phyloP scores from a whole-genome alignment of 805 yeast species.

The Metschnikowia noctiluminum region DNA sequence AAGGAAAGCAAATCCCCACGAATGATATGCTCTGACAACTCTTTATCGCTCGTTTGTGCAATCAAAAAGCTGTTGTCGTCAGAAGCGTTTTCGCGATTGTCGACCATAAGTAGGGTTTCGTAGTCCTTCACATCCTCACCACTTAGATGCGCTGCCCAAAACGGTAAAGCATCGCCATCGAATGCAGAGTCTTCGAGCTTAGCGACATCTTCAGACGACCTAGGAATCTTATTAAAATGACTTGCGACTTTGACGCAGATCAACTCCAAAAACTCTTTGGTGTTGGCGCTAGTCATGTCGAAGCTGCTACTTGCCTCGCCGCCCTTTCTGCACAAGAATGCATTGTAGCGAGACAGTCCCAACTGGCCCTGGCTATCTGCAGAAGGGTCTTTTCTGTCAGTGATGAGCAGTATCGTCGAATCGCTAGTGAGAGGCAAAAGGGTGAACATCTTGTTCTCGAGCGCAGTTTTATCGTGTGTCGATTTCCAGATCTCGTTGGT shows the following conservation, averaged over 20 bases:
- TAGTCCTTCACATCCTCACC: conserved; percentile 38
- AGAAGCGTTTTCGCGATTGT: conserved; percentile 24
- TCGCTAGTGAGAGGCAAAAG: conserved; percentile 11
- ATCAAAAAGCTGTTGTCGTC: conserved; percentile 28
- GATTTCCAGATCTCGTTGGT: conserved; percentile 13
- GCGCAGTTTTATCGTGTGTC: background rate
- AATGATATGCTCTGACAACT: conserved; percentile 20
- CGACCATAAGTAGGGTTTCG: conserved; percentile 47
- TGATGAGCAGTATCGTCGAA: conserved; percentile 15
- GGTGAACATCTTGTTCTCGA: background rate
- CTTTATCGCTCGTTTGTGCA: conserved; percentile 32
- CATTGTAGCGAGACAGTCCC: conserved; percentile 3
- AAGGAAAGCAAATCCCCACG: conserved; percentile 35
- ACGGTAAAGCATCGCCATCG: conserved; percentile 50
- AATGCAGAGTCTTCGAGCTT: conserved; percentile 51
- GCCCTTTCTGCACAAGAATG: conserved; percentile 14
- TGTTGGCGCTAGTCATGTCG: conserved; percentile 38
- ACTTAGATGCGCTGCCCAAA: conserved; percentile 44
- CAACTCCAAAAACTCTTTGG: conserved; percentile 31
- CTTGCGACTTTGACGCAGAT: conserved; percentile 10
- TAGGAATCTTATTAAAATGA: conserved; percentile 40
- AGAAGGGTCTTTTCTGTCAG: conserved; percentile 1
- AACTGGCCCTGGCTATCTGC: background rate
- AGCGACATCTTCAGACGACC: conserved; percentile 37
- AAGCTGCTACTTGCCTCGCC: conserved; percentile 12